Base-by-base conservation (phyloP, 2,329 filamentous ascomycete genomes). In the Dactylellina parvicollis region DNA sequence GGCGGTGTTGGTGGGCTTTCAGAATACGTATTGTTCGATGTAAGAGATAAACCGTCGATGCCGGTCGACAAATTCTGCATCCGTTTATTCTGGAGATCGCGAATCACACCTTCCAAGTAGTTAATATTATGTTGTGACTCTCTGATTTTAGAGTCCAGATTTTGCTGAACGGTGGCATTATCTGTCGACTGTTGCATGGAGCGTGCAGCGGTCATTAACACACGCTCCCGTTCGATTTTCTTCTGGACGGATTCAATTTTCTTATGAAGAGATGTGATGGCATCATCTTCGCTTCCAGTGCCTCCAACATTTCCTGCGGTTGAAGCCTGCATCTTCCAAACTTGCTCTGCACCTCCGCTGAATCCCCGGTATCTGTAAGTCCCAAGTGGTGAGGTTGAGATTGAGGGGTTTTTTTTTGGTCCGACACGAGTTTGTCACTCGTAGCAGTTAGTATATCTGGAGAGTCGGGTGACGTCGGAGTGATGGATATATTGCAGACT, bases 201-300 rank as follows among this genome's bases (percentile, higher is more conserved):
- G 83, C 92, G 95, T 77, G 94, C 94, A 79, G 92, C 94, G 82
- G 91, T 91, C 85, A 99, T 95, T 80, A 98, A 89, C 79, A 90
- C 91, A 85, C 93, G 94, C 83, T 99, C 95, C 81, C 94, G 89
- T 85, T 97, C 92, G 82, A 99, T 98, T 90, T 99, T 98, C 84
- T 89, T 90, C 83, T 90, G 88, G 83, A 99, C 92, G 4, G 50
- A 57, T 14, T 97, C 92, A 82, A 99, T 98, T 90, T 99, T 98
- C 84, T 89, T 91, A 83, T 91, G 88, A 83, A 99, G 92, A 7
- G 69, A 73, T 44, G 54, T 18, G 10, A 64, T 32, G 30, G 64
- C 69, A 46, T 73, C 69, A 24, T 66, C 60, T 2, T 66, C 61
- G 28, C 44, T 46, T 2, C 32, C 50, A 38, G 49, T 28, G 16